Evolutionary conservation across 805 yeast species (phyloP).

Genomic region (Candida taoyuanica): DNA sequence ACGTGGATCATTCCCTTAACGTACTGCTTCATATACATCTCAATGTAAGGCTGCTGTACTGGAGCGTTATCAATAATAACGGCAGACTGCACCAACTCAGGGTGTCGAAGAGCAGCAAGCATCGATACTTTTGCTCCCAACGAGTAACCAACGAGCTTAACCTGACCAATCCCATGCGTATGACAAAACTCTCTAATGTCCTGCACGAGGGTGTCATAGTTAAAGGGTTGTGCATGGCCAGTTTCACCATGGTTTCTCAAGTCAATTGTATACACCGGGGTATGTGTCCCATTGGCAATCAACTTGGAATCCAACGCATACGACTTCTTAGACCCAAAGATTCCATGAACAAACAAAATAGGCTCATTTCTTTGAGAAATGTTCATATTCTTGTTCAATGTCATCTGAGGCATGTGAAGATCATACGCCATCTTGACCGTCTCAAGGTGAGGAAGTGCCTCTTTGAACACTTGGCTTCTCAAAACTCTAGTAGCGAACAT

Average conservation of each 20-base stretch:
- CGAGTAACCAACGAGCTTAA: constrained; percentile 41
- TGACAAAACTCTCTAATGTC: constrained; percentile 39
- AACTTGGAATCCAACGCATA: constrained; percentile 36
- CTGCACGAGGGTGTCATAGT: constrained; percentile 36
- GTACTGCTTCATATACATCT: constrained; percentile 31
- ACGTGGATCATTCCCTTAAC: constrained; percentile 65
- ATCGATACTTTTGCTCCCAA: constrained; percentile 52
- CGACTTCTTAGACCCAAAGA: constrained; percentile 44
- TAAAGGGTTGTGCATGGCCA: constrained; percentile 40
- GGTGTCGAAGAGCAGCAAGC: constrained; percentile 38
- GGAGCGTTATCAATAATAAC: constrained; percentile 50
- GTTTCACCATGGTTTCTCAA: constrained; percentile 49
- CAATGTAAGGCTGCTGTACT: constrained; percentile 31
- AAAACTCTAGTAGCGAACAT: constrained; percentile 34
- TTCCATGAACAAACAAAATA: constrained; percentile 44
- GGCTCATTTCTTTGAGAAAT: constrained; percentile 26
- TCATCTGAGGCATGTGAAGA: constrained; percentile 24
- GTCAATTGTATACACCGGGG: constrained; percentile 41
- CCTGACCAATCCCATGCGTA: constrained; percentile 27
- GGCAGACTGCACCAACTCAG: constrained; percentile 36
- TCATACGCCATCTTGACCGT: constrained; percentile 28
- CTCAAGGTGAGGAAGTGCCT: constrained; percentile 59
- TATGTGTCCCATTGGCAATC: constrained; percentile 30
- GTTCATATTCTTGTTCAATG: constrained; percentile 22
- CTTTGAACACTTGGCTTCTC: constrained; percentile 61